Percentiles rank a stretch among this genome's conserved stretches.
phyloP scores from a whole-genome alignment of 257 asterid genomes.

The Penstemon eatonii region DNA sequence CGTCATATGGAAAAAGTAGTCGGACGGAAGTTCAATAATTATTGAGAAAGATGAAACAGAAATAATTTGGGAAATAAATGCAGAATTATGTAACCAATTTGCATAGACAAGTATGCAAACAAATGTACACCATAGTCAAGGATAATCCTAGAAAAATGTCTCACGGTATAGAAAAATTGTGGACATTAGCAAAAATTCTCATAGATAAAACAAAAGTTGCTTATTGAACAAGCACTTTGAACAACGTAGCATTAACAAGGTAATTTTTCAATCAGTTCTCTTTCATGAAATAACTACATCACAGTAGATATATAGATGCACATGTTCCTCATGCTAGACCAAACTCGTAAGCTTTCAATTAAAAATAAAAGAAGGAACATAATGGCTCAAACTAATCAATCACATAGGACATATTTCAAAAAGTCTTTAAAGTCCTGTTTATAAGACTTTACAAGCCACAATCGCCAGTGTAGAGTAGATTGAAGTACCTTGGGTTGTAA shows the following conservation, averaged over 20 bases:
- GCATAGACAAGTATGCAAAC: not conserved
- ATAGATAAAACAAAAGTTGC: not conserved
- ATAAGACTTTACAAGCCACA: not conserved
- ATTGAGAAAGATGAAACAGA: not conserved
- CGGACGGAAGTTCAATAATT: not conserved
- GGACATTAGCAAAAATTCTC: not conserved
- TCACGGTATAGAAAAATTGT: not conserved
- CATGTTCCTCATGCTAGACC: not conserved
- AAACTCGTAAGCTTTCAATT: not conserved
- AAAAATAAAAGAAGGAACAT: not conserved
- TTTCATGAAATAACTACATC: not conserved
- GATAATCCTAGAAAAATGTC: not conserved
- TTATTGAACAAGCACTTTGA: not conserved
- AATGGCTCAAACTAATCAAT: not conserved
- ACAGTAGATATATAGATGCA: not conserved
- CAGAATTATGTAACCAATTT: not conserved
- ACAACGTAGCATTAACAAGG: not conserved
- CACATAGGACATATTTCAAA: not conserved
- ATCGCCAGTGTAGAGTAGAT: not conserved
- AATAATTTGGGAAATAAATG: not conserved
- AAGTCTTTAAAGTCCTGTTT: not conserved
- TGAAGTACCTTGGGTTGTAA: conserved; percentile 86
- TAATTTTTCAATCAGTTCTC: not conserved
- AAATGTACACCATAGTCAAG: not conserved
- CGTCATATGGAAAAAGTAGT: not conserved